Evolutionary conservation across 164 flowering plant species (phyloP).

Genomic region (Macadamia tetraphylla): DNA sequence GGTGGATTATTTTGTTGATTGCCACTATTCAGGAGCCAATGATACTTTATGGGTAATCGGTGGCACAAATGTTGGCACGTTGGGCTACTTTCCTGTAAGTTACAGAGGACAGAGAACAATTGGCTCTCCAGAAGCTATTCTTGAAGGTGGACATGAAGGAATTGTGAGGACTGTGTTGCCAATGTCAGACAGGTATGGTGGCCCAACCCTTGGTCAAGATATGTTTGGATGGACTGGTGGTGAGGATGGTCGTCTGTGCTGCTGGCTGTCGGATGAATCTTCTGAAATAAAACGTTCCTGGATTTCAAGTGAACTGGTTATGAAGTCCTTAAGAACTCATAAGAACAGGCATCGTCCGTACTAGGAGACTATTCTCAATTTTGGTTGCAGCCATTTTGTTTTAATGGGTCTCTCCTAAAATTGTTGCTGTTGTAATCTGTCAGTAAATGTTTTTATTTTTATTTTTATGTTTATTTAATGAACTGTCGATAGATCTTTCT

Average conservation of each 20-base stretch:
- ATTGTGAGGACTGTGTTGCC: conserved; percentile 70
- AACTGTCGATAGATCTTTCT: no score
- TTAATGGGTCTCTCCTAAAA: no score
- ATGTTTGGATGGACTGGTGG: conserved; percentile 96
- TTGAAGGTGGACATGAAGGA: conserved; percentile 75
- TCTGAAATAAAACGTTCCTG: conserved; percentile 51
- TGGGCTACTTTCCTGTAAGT: conserved; percentile 84
- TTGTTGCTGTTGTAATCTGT: no score
- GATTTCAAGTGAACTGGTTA: conserved; percentile 62
- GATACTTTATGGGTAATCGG: conserved; percentile 77
- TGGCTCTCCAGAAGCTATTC: conserved; percentile 69
- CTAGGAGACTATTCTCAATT: conserved; percentile 8
- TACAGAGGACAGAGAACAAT: conserved; percentile 37
- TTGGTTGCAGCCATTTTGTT: no score
- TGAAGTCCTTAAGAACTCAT: conserved; percentile 37
- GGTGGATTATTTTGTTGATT: conserved; percentile 96
- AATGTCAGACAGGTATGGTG: conserved; percentile 27
- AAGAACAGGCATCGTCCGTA: conserved; percentile 66
- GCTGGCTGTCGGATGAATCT: conserved; percentile 72
- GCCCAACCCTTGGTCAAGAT: conserved; percentile 25
- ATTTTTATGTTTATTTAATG: no score
- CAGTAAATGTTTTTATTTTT: no score
- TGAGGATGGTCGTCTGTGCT: conserved; percentile 97
- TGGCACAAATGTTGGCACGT: conserved; percentile 69
- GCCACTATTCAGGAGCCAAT: conserved; percentile 56